A percentile compares a stretch with the other conserved stretches of the same genome.
phyloP scores from a whole-genome alignment of 2,329 filamentous ascomycete genomes.

The Trichoderma lentiforme region DNA sequence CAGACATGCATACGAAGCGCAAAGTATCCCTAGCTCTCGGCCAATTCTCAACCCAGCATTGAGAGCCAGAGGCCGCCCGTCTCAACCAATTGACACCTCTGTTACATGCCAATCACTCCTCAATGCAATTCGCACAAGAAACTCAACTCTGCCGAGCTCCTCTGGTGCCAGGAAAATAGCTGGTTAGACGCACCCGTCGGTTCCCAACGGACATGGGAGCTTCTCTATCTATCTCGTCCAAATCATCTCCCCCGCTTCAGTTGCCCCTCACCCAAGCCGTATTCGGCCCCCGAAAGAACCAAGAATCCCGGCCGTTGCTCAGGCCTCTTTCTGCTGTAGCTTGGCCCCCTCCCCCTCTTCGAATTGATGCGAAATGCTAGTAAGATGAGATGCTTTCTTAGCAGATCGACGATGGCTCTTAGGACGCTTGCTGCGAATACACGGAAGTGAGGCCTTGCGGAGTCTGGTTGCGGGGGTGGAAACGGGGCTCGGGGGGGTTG shows the following conservation, averaged over 20 bases:
- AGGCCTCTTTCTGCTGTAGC: neutral
- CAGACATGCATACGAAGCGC: neutral
- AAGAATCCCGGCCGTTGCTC: neutral
- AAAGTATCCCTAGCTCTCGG: neutral
- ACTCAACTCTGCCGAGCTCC: neutral
- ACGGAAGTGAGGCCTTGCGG: constrained; percentile 13
- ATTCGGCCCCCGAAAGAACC: neutral
- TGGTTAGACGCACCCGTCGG: constrained; percentile 3
- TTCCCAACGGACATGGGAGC: neutral
- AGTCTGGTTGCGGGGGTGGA: constrained; percentile 17
- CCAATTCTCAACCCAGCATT: neutral
- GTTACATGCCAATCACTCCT: neutral
- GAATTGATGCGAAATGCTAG: neutral
- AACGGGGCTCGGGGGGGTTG: constrained; percentile 7
- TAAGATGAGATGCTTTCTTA: constrained; percentile 9
- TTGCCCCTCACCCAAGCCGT: constrained; percentile 17
- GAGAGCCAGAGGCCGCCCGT: neutral
- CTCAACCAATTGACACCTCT: neutral
- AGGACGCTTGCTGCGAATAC: neutral
- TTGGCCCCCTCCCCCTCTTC: neutral
- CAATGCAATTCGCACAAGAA: neutral
- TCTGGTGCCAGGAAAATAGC: neutral
- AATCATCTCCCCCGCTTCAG: neutral
- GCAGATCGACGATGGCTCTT: constrained; percentile 11
- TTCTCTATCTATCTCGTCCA: neutral